Evolutionary conservation across 164 flowering plant genomes (phyloP).

Genomic region (Liriodendron chinense): DNA sequence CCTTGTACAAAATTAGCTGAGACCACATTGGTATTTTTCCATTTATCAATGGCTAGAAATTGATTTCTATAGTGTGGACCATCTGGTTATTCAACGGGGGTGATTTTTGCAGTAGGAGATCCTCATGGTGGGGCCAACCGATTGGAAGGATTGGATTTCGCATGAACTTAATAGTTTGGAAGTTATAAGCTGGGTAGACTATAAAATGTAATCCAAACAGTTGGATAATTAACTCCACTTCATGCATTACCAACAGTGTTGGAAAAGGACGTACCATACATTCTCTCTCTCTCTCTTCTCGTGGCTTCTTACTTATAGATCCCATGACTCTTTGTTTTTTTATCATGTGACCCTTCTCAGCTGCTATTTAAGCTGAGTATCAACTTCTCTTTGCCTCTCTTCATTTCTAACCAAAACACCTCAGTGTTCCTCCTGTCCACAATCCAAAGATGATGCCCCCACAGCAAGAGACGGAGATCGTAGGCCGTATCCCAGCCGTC

Average conservation of each 20-base stretch:
- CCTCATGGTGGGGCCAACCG: neutral
- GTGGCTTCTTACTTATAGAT: conserved; percentile 40
- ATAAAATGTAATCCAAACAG: too few relatives aligned
- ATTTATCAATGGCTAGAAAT: too few relatives aligned
- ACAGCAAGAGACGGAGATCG: conserved; percentile 35
- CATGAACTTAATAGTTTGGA: too few relatives aligned
- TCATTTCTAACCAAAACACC: conserved; percentile 2
- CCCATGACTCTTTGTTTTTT: conserved; percentile 19
- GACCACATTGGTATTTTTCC: too few relatives aligned
- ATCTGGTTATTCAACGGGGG: neutral
- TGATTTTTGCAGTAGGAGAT: neutral
- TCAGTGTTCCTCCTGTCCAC: neutral
- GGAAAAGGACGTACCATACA: conserved; percentile 1
- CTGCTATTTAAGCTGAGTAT: conserved; percentile 1
- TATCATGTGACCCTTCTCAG: conserved; percentile 28
- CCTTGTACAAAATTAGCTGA: too few relatives aligned
- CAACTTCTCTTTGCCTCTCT: conserved; percentile 2
- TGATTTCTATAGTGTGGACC: too few relatives aligned
- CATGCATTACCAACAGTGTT: neutral
- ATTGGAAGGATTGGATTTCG: too few relatives aligned
- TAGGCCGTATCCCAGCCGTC: conserved; percentile 6
- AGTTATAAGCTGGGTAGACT: too few relatives aligned
- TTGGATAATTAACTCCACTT: neutral
- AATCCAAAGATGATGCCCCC: conserved; percentile 52
- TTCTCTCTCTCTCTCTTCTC: conserved; percentile 26